Evolutionary conservation across 768 basidiomycete species (phyloP).

Genomic region (Arthromyces matolae): DNA sequence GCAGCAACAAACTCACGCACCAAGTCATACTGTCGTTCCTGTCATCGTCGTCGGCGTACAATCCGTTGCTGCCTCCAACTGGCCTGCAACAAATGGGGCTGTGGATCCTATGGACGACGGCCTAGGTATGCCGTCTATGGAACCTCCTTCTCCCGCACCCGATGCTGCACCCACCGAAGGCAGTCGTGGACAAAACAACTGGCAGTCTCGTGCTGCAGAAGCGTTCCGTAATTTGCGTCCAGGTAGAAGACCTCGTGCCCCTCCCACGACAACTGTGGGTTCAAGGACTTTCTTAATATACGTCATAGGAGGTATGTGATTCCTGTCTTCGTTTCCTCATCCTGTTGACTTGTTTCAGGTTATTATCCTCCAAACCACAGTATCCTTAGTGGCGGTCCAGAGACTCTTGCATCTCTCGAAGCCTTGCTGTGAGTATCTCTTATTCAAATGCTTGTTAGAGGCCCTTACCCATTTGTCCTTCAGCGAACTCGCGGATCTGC

Average conservation of each 20-base stretch:
- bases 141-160: neutral
- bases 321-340: slow-evolving; percentile 4
- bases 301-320: slow-evolving; percentile 69
- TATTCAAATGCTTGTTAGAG: neutral
- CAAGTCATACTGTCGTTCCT: slow-evolving; percentile 55
- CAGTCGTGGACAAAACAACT: slow-evolving; percentile 22
- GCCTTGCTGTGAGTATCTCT: slow-evolving; percentile 56
- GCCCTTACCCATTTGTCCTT: neutral
- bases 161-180: neutral
- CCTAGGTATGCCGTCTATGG: neutral
- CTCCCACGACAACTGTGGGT: slow-evolving; percentile 22
- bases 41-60: slow-evolving; percentile 84
- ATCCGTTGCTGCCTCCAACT: slow-evolving; percentile 57
- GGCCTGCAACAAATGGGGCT: slow-evolving; percentile 27
- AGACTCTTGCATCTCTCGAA: slow-evolving; percentile 75
- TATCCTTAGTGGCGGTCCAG: slow-evolving; percentile 74
- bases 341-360: slow-evolving; percentile 39
- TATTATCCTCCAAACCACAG: slow-evolving; percentile 90
- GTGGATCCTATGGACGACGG: neutral
- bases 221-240: slow-evolving; percentile 54
- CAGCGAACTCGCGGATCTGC: slow-evolving; percentile 79
- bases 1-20: neutral
- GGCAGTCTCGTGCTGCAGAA: slow-evolving; percentile 63
- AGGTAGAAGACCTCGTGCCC: slow-evolving; percentile 23
- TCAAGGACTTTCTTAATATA: slow-evolving; percentile 86